Evolutionary conservation across 2,329 filamentous ascomycete genomes (phyloP), one percentile per base, ranked within the genome.

Genomic region (Fusarium continuum): DNA sequence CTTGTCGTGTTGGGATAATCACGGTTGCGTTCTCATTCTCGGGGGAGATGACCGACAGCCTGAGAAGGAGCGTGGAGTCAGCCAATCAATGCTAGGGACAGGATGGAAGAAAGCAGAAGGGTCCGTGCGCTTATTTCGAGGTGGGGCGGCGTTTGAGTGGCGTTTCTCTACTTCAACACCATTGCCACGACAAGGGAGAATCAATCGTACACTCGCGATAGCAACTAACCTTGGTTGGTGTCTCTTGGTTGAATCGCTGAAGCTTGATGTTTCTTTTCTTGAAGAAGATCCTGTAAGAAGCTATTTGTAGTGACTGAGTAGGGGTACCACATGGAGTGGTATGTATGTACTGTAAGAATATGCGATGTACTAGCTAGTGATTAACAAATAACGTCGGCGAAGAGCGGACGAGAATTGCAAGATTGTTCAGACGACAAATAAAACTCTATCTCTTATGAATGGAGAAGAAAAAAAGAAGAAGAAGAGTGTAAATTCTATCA

Each of bases 1-100:
- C 22, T 45, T 59, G 62, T 61, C 32, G 50, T 47, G 47, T 50
- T 44, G 34, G 28, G 35, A 39, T 66, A 48, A 80, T 66, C 63
- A 65, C 63, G 63, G 46, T 59, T 64, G 28, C 23, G 29, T 44
- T 58, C 47, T 52, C 51, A 26, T 35, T 35, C 32, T 53, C 34
- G 49, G 61, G 55, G 39, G 40, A 53, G 49, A 39, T 53, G 56
- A 34, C 14, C 32, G 26, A 22, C 19, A 46, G 41, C 45, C 46
- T 61, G 36, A 44, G 40, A 51, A 17, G 23, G 34, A 47, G 25
- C 20, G 60, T 28, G 61, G 25, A 64, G 58, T 46, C 14, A 66
- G 58, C 63, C 53, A 67, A 66, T 67, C 31, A 58, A 29, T 35
- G 39, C 25, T 17, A 6, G 20, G 19, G 16, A 22, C 20, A 25